Percentiles rank a stretch among this genome's conserved stretches.
Conservation (phyloP, 257 asterid species). For the Handroanthus guayacan region DNA sequence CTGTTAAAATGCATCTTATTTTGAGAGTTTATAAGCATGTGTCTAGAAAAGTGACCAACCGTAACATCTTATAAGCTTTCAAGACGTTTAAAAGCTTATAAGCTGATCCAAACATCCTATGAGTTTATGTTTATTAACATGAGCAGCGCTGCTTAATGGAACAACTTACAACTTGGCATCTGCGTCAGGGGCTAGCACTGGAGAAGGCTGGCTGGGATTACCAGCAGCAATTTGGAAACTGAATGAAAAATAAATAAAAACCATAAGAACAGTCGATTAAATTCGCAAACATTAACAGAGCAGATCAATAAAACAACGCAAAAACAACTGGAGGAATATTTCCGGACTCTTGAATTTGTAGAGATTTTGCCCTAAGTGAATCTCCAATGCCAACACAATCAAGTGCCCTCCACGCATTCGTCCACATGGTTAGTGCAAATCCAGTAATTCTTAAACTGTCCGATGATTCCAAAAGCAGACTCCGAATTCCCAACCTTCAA, state of each 20-base stretch:
- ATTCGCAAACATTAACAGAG: not conserved
- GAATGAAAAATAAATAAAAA: not conserved
- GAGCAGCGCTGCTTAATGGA: not conserved
- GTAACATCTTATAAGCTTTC: too few relatives aligned
- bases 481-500: constrained; percentile 56
- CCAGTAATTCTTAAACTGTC: constrained; percentile 59
- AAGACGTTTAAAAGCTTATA: too few relatives aligned
- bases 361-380: constrained; percentile 50
- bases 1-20: too few relatives aligned
- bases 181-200: constrained; percentile 32
- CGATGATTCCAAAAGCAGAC: constrained; percentile 65
- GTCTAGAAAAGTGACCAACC: too few relatives aligned
- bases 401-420: constrained; percentile 70
- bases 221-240: constrained; percentile 45
- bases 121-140: not conserved
- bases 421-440: constrained; percentile 61
- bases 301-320: not conserved
- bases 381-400: constrained; percentile 70
- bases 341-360: constrained; percentile 48
- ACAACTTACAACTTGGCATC: constrained; percentile 43
- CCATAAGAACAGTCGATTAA: not conserved
- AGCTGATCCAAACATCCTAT: too few relatives aligned
- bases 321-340: not conserved
- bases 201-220: constrained; percentile 42
- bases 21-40: too few relatives aligned